Conservation (phyloP, 225 moss, liverwort and hornwort species). For the Straminergon stramineum region DNA sequence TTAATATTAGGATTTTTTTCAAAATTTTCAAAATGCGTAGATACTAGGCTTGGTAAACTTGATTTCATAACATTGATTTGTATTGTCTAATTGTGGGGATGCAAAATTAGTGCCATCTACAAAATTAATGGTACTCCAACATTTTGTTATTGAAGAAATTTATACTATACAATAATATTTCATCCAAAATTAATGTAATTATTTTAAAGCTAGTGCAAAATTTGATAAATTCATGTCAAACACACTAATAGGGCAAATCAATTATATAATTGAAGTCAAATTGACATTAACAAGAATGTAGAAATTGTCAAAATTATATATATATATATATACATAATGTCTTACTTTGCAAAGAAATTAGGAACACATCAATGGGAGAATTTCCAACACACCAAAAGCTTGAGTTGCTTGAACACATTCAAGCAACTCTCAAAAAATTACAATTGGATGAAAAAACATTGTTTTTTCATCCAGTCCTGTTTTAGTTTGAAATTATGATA, state of each 20-base stretch:
- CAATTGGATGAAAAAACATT: not conserved
- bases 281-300: not conserved
- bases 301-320: not conserved
- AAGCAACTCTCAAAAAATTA: not conserved
- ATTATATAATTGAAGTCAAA: not conserved
- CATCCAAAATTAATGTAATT: too few species aligned
- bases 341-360: not conserved
- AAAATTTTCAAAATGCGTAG: not conserved
- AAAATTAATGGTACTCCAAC: not conserved
- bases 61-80: not conserved
- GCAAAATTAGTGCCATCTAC: not conserved
- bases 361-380: not conserved
- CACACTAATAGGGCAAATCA: not conserved
- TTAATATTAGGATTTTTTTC: rapidly evolving
- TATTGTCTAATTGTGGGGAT: rapidly evolving
- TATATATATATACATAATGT: too few species aligned
- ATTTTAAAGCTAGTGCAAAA: rapidly evolving
- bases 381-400: not conserved
- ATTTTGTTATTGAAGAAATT: not conserved
- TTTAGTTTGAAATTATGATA: not conserved
- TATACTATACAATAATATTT: not conserved
- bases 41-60: not conserved
- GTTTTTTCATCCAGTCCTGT: not conserved
- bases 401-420: not conserved
- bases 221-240: not conserved